phyloP scores from a whole-genome alignment of 2,329 filamentous ascomycete genomes.

The Lasiodiplodia sp. region DNA sequence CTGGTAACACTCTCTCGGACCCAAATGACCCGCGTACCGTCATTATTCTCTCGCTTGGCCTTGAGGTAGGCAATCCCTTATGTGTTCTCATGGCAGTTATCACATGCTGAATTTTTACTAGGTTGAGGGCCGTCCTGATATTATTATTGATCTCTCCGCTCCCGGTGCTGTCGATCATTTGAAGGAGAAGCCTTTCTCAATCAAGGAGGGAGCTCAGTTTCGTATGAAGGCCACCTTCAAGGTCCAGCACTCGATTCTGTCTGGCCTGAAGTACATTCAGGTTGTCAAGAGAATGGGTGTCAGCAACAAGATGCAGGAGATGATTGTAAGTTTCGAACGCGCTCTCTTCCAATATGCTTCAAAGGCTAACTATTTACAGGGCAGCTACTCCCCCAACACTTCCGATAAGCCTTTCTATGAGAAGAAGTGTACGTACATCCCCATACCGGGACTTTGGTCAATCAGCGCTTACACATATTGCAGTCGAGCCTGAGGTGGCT shows the following conservation, averaged over 20 bases:
- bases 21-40: slow-evolving; percentile 83
- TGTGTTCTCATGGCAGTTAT: background rate
- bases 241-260: slow-evolving; percentile 96
- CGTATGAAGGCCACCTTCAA: slow-evolving; percentile 94
- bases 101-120: slow-evolving; percentile 8
- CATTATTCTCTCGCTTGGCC: slow-evolving; percentile 89
- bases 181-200: slow-evolving; percentile 92
- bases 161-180: slow-evolving; percentile 77
- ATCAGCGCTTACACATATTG: slow-evolving; percentile 22
- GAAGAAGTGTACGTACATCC: slow-evolving; percentile 81
- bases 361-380: slow-evolving; percentile 58
- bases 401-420: slow-evolving; percentile 83
- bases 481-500: slow-evolving; percentile 90
- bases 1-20: slow-evolving; percentile 59
- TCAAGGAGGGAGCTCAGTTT: slow-evolving; percentile 95
- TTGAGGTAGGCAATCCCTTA: slow-evolving; percentile 62
- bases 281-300: slow-evolving; percentile 89
- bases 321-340: slow-evolving; percentile 73
- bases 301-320: slow-evolving; percentile 92
- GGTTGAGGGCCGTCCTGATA: slow-evolving; percentile 79
- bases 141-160: slow-evolving; percentile 84
- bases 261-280: slow-evolving; percentile 95
- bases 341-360: background rate
- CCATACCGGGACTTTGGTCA: background rate
- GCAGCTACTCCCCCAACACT: slow-evolving; percentile 92